phyloP scores from a whole-genome alignment of 495 filamentous ascomycete species.

The Sphaerosporella brunnea region DNA sequence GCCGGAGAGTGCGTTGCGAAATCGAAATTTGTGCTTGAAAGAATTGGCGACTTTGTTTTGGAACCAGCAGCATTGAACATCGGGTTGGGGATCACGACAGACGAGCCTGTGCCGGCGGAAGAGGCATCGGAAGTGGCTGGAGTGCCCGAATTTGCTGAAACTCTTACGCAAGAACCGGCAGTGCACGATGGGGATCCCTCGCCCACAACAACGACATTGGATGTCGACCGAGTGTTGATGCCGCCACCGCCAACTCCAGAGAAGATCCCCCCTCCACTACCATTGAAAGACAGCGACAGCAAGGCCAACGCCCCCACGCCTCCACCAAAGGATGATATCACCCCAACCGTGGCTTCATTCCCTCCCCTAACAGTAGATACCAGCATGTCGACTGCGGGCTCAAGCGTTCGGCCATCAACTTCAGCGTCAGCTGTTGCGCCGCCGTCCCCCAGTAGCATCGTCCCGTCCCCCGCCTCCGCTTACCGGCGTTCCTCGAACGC shows the following conservation, averaged over 20 bases:
- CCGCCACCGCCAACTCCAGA: constrained; percentile 25
- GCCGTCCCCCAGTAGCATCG: background rate
- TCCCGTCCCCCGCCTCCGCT: background rate
- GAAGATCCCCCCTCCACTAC: constrained; percentile 22
- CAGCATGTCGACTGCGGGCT: no score
- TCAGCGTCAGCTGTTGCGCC: background rate
- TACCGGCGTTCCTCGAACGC: constrained; percentile 15
- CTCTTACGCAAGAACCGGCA: background rate
- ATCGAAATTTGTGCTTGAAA: constrained; percentile 67
- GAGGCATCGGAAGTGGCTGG: background rate
- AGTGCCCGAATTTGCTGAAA: background rate
- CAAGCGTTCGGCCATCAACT: background rate
- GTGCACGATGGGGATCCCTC: no score
- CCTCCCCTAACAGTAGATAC: background rate
- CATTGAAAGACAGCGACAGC: constrained; percentile 20
- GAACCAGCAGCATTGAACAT: constrained; percentile 28
- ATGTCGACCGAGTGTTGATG: constrained; percentile 14
- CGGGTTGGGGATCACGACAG: constrained; percentile 17
- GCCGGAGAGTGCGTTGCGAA: constrained; percentile 82
- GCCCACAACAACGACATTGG: background rate
- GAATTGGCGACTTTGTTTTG: constrained; percentile 86
- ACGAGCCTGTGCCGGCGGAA: background rate
- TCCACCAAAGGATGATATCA: background rate
- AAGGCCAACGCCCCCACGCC: constrained; percentile 4
- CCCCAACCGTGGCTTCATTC: background rate